Base-by-base conservation (phyloP, 805 yeast genomes). In the Candida railenensis region DNA sequence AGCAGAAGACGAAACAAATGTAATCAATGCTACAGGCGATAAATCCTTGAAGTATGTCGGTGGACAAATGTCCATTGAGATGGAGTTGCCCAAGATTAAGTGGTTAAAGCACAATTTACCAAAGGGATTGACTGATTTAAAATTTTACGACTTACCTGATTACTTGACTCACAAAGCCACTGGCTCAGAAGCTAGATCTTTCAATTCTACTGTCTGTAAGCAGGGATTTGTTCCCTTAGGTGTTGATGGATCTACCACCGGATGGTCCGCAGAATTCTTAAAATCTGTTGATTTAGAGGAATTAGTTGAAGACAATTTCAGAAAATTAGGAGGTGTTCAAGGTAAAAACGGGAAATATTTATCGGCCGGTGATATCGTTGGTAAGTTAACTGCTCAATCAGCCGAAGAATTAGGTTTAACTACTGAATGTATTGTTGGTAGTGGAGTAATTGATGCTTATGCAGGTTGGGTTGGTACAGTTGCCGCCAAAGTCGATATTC, bases 381-480 rank as follows among this genome's bases (percentile, higher is more conserved):
- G 97, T 25, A 73, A 82, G 44, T 74, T 94, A 51, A 73, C 80
- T 16, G 69, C 70, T 22, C 56, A 68, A 36, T 80, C 96, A 3
- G 97, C 97, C 19, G 77, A 75, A 37, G 90, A 89, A 46, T 74
- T 94, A 57, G 98, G 98, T 9, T 76, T 94, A 51, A 79, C 94
- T 8, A 77, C 86, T 19, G 74, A 76, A 44, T 87, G 95, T 67
- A 80, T 82, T 28, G 98, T 94, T 37, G 97, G 96, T 5, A 84
- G 95, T 1, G 97, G 97, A 61, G 96, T 94, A 34, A 94, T 94
- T 61, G 99, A 94, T 64, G 97, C 98, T 4, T 94, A 94, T 62
- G 96, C 98, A 3, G 99, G 99, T 39, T 94, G 98, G 97, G 81
- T 94, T 46, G 99, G 99, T 47, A 94, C 98, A 1, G 96, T 92